phyloP scores from a whole-genome alignment of 352 stramenopile genomes.

The Phytopythium aichiense region DNA sequence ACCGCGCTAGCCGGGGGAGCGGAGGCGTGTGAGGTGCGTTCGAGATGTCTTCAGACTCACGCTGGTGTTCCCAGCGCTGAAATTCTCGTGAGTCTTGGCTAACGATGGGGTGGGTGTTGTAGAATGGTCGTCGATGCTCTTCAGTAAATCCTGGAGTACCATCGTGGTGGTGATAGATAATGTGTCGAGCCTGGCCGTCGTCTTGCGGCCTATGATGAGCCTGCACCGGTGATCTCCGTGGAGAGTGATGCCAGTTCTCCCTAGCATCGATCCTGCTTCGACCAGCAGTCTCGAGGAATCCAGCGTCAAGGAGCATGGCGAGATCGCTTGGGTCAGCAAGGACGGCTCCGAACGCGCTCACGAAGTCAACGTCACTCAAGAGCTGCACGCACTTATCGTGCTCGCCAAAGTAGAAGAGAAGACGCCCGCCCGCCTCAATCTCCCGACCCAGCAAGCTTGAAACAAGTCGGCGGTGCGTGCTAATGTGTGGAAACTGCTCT shows the following conservation, averaged over 20 bases:
- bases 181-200: background rate
- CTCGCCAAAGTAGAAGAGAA: slow-evolving; percentile 8
- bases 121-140: background rate
- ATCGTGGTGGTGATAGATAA: background rate
- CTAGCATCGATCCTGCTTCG: background rate
- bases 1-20: background rate
- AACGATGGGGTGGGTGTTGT: background rate
- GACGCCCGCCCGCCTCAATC: background rate
- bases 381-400: slow-evolving; percentile 4
- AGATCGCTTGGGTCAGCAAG: background rate
- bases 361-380: slow-evolving; percentile 4
- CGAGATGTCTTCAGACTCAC: background rate
- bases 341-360: slow-evolving; percentile 2
- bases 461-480: background rate
- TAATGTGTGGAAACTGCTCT: slow-evolving; percentile 20
- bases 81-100: background rate
- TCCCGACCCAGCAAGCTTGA: background rate
- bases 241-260: background rate
- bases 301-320: background rate
- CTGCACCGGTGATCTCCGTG: background rate
- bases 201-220: background rate
- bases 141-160: background rate
- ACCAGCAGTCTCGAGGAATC: background rate
- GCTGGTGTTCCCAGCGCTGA: background rate
- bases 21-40: background rate